phyloP scores from a whole-genome alignment of 108 stramenopile genomes.

The Fragilaria crotonensis region DNA sequence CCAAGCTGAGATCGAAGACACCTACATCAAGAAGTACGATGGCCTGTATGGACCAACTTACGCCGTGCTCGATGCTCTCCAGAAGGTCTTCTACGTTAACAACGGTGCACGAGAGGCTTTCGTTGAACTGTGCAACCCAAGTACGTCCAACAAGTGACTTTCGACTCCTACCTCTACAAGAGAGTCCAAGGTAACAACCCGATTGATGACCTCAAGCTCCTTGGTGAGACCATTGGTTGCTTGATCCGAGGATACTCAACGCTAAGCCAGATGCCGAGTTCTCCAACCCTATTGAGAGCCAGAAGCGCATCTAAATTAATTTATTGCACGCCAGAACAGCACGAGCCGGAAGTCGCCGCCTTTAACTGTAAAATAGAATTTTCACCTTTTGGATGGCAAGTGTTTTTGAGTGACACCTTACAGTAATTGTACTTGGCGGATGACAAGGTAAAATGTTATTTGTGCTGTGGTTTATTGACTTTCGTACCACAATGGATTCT shows the following conservation, averaged over 20 bases:
- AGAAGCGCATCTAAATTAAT: constrained; percentile 87
- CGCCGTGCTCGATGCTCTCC: constrained; percentile 93
- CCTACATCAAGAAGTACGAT: constrained; percentile 95
- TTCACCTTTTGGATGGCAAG: too few relatives aligned
- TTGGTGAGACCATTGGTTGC: constrained; percentile 92
- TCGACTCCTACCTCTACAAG: constrained; percentile 99
- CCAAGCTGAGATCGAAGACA: constrained; percentile 85
- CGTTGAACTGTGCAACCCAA: constrained; percentile 95
- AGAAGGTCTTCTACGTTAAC: constrained; percentile 97
- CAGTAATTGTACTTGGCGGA: too few relatives aligned
- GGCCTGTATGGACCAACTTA: constrained; percentile 91
- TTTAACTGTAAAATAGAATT: not conserved
- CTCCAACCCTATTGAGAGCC: constrained; percentile 93
- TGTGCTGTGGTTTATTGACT: too few relatives aligned
- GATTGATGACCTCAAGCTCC: constrained; percentile 93
- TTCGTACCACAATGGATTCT: too few relatives aligned
- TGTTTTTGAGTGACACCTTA: too few relatives aligned
- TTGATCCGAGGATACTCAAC: constrained; percentile 92
- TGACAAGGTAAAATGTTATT: too few relatives aligned
- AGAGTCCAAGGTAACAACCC: constrained; percentile 97
- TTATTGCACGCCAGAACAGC: not conserved
- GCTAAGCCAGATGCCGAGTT: constrained; percentile 92
- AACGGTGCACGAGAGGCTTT: constrained; percentile 98
- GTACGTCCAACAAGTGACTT: constrained; percentile 97
- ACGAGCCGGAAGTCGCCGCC: not conserved